Percentiles rank a stretch among this genome's conserved stretches.
These are phyloP conservation scores for Phytophthora pini DNA, from an alignment of 352 stramenopile genomes.

Conservation along the genomic window DNA sequence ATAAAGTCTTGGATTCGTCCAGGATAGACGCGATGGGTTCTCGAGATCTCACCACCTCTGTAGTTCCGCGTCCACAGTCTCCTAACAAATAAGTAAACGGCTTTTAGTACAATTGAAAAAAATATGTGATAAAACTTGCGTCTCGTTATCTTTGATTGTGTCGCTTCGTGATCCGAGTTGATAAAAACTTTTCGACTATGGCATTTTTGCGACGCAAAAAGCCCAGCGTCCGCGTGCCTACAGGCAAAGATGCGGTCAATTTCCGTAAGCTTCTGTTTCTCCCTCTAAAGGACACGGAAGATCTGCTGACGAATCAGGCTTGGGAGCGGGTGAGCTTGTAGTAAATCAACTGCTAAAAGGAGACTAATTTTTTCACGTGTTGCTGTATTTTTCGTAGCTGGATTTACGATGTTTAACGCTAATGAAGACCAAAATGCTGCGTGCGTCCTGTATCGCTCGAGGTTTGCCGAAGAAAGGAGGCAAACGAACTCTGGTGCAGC, in stretches of 20 bases:
- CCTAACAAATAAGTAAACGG: slow-evolving; percentile 31
- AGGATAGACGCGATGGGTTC: slow-evolving; percentile 30
- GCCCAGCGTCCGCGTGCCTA: slow-evolving; percentile 70
- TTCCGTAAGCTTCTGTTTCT: slow-evolving; percentile 85
- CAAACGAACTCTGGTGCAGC: slow-evolving; percentile 65
- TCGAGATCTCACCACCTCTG: slow-evolving; percentile 17
- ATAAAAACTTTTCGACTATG: slow-evolving; percentile 36
- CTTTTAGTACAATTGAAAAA: slow-evolving; percentile 14
- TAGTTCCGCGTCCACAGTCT: slow-evolving; percentile 25
- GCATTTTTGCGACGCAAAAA: slow-evolving; percentile 70
- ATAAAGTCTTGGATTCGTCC: slow-evolving; percentile 76
- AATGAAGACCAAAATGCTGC: slow-evolving; percentile 87
- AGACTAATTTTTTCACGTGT: background rate
- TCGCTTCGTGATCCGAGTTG: slow-evolving; percentile 20
- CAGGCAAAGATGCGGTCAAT: slow-evolving; percentile 75
- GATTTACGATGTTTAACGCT: slow-evolving; percentile 82
- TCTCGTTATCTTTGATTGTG: slow-evolving; percentile 29
- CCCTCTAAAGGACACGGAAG: slow-evolving; percentile 66
- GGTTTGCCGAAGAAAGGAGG: slow-evolving; percentile 68
- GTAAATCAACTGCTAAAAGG: background rate
- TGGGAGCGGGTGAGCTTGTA: slow-evolving; percentile 62
- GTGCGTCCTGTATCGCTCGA: slow-evolving; percentile 75
- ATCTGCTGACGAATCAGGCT: slow-evolving; percentile 68
- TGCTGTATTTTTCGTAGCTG: slow-evolving; percentile 42
- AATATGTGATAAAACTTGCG: background rate